Conservation (phyloP, 495 filamentous ascomycete species). For the Daldinia grandis region DNA sequence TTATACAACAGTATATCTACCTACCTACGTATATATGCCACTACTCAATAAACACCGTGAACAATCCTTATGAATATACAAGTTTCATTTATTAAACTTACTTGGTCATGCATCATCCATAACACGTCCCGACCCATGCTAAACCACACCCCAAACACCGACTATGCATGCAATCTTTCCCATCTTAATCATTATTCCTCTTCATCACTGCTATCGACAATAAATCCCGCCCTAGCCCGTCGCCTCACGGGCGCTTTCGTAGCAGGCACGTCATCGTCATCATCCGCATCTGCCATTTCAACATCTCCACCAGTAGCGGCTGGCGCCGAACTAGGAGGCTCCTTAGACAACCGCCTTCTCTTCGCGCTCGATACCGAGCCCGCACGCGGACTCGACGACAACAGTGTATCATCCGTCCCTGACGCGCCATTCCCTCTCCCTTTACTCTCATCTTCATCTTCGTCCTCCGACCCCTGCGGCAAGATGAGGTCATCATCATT, state of each 20-base stretch:
- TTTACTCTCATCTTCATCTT: conserved; percentile 40
- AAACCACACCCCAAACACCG: conserved; percentile 25
- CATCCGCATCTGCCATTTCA: conserved; percentile 6
- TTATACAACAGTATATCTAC: background rate
- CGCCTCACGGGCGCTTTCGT: conserved; percentile 34
- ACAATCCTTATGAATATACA: background rate
- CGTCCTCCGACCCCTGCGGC: conserved; percentile 14
- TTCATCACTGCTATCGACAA: conserved; percentile 66
- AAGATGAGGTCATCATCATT: conserved; percentile 48
- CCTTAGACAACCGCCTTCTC: conserved; percentile 41
- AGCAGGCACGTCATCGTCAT: conserved; percentile 43
- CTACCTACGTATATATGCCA: background rate
- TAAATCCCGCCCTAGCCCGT: conserved; percentile 59
- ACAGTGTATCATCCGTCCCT: conserved; percentile 39
- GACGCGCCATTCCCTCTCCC: conserved; percentile 39
- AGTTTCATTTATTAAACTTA: background rate
- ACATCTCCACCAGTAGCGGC: conserved; percentile 8
- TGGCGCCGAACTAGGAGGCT: conserved; percentile 18
- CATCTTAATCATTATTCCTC: conserved; percentile 47
- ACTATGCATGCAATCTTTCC: conserved; percentile 17
- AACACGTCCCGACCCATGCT: background rate
- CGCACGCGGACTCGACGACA: conserved; percentile 41
- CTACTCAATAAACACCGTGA: background rate
- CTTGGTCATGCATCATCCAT: background rate
- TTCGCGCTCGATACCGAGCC: conserved; percentile 28